These are phyloP conservation scores for Dipodascus geniculatus DNA, from an alignment of 805 yeast genomes.

Conservation along the genomic window DNA sequence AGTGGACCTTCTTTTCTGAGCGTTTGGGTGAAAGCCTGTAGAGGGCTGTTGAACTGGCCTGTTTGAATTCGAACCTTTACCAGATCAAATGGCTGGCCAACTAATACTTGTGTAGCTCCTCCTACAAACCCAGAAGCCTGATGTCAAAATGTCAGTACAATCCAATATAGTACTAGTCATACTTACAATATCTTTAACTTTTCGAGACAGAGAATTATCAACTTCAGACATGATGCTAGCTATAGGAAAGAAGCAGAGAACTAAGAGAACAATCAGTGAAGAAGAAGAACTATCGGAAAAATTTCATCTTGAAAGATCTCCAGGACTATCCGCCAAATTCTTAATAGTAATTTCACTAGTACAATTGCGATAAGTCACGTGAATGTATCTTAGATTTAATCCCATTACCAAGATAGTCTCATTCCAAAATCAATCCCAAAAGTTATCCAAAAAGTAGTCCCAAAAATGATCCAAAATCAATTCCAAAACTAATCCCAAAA, in stretches of 20 bases:
- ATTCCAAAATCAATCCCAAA: background rate
- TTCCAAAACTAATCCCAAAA: background rate
- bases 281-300: too few species aligned
- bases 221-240: constrained; percentile 7
- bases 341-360: background rate
- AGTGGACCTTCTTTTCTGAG: constrained; percentile 46
- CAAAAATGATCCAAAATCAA: background rate
- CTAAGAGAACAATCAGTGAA: too few species aligned
- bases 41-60: constrained; percentile 46
- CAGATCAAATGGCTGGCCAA: constrained; percentile 61
- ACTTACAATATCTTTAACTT: constrained; percentile 37
- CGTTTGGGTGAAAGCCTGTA: constrained; percentile 40
- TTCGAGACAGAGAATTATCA: constrained; percentile 31
- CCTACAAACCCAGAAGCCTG: constrained; percentile 40
- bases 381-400: background rate
- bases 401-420: background rate
- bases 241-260: background rate
- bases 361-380: background rate
- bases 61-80: constrained; percentile 62
- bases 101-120: constrained; percentile 42
- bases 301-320: background rate
- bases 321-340: background rate
- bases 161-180: background rate
- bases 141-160: constrained; percentile 10
- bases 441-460: background rate